Evolutionary conservation across 2,329 filamentous ascomycete species (phyloP), one percentile per base, ranked within the genome.

Genomic region (Ascochyta lentis): DNA sequence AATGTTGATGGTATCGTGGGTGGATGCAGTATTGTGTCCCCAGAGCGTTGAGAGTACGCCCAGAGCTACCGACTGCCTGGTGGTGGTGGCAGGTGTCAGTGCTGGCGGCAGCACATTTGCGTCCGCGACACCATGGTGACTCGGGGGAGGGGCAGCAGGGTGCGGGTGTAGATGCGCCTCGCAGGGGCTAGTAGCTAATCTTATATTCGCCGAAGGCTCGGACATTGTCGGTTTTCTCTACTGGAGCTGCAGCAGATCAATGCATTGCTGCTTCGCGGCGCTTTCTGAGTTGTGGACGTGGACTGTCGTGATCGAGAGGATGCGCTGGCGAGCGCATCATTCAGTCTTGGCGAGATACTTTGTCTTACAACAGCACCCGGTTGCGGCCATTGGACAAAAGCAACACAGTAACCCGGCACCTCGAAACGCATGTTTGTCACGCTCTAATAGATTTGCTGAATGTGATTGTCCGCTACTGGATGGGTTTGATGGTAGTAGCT

Each of bases 241-340:
- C 64, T 70, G 66, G 67, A 67, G 65, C 69, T 72, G 68, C 69
- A 70, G 68, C 70, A 72, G 64, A 66, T 71, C 68, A 70, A 69
- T 75, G 73, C 72, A 75, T 74, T 61, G 59, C 58, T 66, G 67
- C 66, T 68, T 69, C 67, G 65, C 68, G 63, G 61, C 64, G 61
- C 64, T 49, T 67, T 69, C 61, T 65, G 67, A 66, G 64, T 63
- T 65, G 69, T 68, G 69, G 42, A 57, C 64, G 67, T 68, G 65
- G 70, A 67, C 69, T 71, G 71, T 66, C 45, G 69, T 71, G 69
- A 66, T 68, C 64, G 66, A 65, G 64, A 56, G 51, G 62, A 70
- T 73, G 69, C 63, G 71, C 60, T 73, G 69, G 67, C 70, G 49
- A 55, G 43, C 50, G 49, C 34, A 19, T 34, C 49, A 15, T 45